phyloP scores from a whole-genome alignment of 2,329 filamentous ascomycete species.

The Ceratocystis eucalypticola region DNA sequence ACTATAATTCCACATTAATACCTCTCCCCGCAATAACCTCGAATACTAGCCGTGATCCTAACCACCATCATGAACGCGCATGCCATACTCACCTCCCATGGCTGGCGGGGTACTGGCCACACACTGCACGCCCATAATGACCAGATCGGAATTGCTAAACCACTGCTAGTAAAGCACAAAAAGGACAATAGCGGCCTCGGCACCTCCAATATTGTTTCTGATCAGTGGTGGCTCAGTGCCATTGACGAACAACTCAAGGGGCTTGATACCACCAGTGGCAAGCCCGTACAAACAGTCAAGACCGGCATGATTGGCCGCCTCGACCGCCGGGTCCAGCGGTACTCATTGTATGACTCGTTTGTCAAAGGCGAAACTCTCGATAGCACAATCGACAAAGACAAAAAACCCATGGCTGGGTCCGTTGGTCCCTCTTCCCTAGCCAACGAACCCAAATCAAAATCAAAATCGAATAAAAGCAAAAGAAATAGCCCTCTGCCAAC shows the following conservation, averaged over 20 bases:
- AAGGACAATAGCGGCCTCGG: conserved; percentile 70
- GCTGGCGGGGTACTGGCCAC: conserved; percentile 81
- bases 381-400: conserved; percentile 46
- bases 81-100: conserved; percentile 69
- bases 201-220: conserved; percentile 54
- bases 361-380: conserved; percentile 65
- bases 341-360: conserved; percentile 69
- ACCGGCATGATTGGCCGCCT: conserved; percentile 44
- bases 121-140: conserved; percentile 66
- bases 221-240: conserved; percentile 95
- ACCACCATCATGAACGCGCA: conserved; percentile 58
- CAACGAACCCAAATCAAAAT: background rate
- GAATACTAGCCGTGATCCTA: background rate
- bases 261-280: conserved; percentile 49
- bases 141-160: conserved; percentile 64
- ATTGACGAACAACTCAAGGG: conserved; percentile 84
- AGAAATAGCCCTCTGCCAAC: background rate
- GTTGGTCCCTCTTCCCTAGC: conserved; percentile 1
- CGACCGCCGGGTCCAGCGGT: conserved; percentile 39
- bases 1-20: background rate
- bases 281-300: conserved; percentile 42
- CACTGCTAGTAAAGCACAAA: conserved; percentile 72
- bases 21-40: background rate
- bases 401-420: conserved; percentile 7
- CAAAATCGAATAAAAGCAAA: conserved; percentile 2